A percentile compares a stretch with the other conserved stretches of the same genome.
Evolutionary conservation across 768 basidiomycete species (phyloP).

Genomic region (Lyophyllum semitale): DNA sequence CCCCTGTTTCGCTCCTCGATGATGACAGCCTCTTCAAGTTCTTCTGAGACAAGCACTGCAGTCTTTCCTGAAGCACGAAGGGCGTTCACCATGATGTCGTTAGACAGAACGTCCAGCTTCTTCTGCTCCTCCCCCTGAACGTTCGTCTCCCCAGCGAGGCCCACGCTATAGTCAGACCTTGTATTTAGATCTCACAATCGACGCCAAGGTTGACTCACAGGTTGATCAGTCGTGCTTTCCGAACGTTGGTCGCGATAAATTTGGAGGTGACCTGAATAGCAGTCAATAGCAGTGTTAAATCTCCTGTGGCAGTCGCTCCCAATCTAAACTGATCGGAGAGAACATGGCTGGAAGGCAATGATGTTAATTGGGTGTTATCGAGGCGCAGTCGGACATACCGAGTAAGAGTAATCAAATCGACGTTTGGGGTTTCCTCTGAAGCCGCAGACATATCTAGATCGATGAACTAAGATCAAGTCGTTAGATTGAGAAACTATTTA

Average conservation of each 20-base stretch:
- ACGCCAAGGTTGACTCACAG: constrained; percentile 56
- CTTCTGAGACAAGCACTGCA: constrained; percentile 95
- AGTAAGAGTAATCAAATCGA: constrained; percentile 91
- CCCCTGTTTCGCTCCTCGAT: constrained; percentile 81
- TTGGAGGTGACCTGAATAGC: constrained; percentile 96
- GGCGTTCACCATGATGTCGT: constrained; percentile 99
- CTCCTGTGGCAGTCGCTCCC: constrained; percentile 84
- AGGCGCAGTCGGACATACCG: constrained; percentile 49
- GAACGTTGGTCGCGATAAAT: constrained; percentile 97
- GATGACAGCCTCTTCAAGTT: constrained; percentile 89
- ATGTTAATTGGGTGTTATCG: not conserved
- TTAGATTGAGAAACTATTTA: not conserved
- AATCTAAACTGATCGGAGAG: constrained; percentile 82
- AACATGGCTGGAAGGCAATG: constrained; percentile 68
- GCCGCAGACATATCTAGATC: constrained; percentile 44
- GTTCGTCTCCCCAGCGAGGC: constrained; percentile 94
- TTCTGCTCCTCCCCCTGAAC: constrained; percentile 99
- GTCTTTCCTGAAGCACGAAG: constrained; percentile 96
- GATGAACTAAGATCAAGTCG: constrained; percentile 20
- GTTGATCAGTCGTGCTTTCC: constrained; percentile 96
- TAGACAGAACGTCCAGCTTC: constrained; percentile 96
- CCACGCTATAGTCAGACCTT: constrained; percentile 62
- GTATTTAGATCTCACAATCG: constrained; percentile 7
- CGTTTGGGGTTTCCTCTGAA: constrained; percentile 71
- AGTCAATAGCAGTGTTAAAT: constrained; percentile 90